Evolutionary conservation across 2,329 filamentous ascomycete genomes (phyloP).

Genomic region (Sporothrix euskadiensis): DNA sequence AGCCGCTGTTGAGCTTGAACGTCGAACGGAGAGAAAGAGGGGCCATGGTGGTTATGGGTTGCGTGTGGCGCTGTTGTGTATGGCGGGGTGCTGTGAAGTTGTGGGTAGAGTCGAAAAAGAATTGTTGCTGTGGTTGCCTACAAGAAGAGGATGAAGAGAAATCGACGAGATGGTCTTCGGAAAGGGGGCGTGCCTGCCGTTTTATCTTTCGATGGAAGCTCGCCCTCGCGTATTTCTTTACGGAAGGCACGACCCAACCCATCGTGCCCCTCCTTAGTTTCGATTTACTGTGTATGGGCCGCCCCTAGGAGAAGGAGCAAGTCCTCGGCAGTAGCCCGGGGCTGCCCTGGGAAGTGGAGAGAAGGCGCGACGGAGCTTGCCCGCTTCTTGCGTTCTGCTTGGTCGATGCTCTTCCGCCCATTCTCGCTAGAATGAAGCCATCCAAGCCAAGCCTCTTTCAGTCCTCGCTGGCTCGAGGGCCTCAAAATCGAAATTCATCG

Average conservation of each 20-base stretch:
- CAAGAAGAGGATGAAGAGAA: neutral
- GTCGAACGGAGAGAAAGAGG: conserved; percentile 50
- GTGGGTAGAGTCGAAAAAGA: neutral
- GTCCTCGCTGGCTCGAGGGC: neutral
- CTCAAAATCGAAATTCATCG: too few relatives aligned
- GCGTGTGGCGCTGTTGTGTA: neutral
- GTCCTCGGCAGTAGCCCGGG: neutral
- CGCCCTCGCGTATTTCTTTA: neutral
- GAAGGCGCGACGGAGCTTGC: neutral
- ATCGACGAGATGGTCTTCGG: neutral
- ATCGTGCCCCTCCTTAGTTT: neutral
- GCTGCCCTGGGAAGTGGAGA: neutral
- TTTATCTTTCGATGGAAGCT: neutral
- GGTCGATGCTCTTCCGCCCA: neutral
- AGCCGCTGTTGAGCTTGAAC: conserved; percentile 56
- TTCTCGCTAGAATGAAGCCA: conserved; percentile 4
- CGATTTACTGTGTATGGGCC: neutral
- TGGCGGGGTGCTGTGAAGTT: neutral
- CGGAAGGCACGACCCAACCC: neutral
- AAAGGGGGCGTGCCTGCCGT: neutral
- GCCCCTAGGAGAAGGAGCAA: neutral
- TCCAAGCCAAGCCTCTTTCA: neutral
- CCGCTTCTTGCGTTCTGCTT: neutral
- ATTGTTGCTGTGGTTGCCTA: neutral
- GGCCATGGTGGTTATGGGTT: conserved; percentile 45